Evolutionary conservation across 768 basidiomycete species (phyloP).

Genomic region (Trametes cinnabarina): DNA sequence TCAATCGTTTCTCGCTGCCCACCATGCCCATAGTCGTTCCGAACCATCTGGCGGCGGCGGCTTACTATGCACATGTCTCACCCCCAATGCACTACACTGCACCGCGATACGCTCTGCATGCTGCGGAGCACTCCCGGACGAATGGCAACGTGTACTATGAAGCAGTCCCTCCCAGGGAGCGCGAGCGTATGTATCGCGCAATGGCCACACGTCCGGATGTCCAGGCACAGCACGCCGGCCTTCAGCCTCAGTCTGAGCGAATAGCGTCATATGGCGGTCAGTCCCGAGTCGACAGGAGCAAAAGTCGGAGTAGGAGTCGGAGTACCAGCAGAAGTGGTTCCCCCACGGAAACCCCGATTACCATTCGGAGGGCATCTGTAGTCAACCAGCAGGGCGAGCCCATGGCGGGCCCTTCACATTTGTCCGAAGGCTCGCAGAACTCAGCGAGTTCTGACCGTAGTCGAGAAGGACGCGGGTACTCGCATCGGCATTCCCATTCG

Average conservation of each 20-base stretch:
- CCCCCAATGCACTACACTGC: slow-evolving; percentile 11
- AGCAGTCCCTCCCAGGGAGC: slow-evolving; percentile 24
- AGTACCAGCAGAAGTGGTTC: slow-evolving; percentile 1
- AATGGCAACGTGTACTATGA: slow-evolving; percentile 28
- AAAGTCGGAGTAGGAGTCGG: slow-evolving; percentile 7
- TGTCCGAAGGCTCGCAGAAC: not conserved
- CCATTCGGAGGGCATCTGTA: slow-evolving; percentile 9
- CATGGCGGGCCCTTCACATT: slow-evolving; percentile 11
- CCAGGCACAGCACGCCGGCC: slow-evolving; percentile 10
- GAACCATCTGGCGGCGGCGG: slow-evolving; percentile 9
- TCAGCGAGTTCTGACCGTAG: not conserved
- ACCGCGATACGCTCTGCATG: slow-evolving; percentile 12
- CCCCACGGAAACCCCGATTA: slow-evolving; percentile 10
- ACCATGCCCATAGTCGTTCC: slow-evolving; percentile 9
- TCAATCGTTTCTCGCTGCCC: slow-evolving; percentile 19
- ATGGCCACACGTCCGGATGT: slow-evolving; percentile 2
- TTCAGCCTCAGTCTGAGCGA: slow-evolving; percentile 9
- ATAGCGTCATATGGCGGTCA: not conserved
- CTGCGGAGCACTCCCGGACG: slow-evolving; percentile 9
- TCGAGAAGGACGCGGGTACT: slow-evolving; percentile 21
- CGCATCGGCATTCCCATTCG: slow-evolving; percentile 51
- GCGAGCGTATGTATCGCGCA: slow-evolving; percentile 10
- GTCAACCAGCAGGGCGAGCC: not conserved
- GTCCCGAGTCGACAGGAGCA: not conserved
- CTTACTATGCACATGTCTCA: slow-evolving; percentile 11